These are phyloP conservation scores for Gremmenia infestans DNA, from an alignment of 2,329 filamentous ascomycete species.

Conservation along the genomic window DNA sequence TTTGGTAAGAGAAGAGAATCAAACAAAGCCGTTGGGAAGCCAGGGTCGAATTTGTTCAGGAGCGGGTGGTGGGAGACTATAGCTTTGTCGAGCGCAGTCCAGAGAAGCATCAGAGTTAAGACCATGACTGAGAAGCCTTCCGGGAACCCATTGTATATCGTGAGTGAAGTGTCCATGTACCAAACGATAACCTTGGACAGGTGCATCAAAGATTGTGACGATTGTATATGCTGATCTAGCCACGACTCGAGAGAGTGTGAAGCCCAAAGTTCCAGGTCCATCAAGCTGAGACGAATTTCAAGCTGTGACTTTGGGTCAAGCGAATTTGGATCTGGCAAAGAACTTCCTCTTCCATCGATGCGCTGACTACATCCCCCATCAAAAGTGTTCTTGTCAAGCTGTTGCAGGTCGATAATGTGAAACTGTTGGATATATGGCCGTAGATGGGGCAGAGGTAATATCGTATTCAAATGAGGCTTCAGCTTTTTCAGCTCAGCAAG, in stretches of 20 bases:
- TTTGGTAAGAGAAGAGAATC: constrained; percentile 42
- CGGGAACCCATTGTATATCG: constrained; percentile 37
- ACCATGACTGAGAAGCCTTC: constrained; percentile 49
- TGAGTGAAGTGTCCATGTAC: neutral
- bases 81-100: constrained; percentile 51
- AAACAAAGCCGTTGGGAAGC: constrained; percentile 37
- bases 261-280: constrained; percentile 12
- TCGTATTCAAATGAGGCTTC: constrained; percentile 5
- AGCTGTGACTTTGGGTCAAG: neutral
- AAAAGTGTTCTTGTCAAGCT: neutral
- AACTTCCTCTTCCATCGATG: constrained; percentile 2
- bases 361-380: constrained; percentile 1
- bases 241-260: constrained; percentile 4
- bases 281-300: constrained; percentile 1
- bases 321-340: constrained; percentile 1
- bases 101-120: constrained; percentile 52
- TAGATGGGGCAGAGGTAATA: constrained; percentile 7
- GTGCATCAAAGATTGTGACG: neutral
- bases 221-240: constrained; percentile 1
- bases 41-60: constrained; percentile 42
- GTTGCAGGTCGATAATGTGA: neutral
- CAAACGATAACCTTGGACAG: constrained; percentile 1
- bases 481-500: constrained; percentile 8
- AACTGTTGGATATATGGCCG: constrained; percentile 3
- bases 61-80: constrained; percentile 36